These are phyloP conservation scores for Globisporangium alternatum DNA, from an alignment of 352 stramenopile species.

Conservation along the genomic window DNA sequence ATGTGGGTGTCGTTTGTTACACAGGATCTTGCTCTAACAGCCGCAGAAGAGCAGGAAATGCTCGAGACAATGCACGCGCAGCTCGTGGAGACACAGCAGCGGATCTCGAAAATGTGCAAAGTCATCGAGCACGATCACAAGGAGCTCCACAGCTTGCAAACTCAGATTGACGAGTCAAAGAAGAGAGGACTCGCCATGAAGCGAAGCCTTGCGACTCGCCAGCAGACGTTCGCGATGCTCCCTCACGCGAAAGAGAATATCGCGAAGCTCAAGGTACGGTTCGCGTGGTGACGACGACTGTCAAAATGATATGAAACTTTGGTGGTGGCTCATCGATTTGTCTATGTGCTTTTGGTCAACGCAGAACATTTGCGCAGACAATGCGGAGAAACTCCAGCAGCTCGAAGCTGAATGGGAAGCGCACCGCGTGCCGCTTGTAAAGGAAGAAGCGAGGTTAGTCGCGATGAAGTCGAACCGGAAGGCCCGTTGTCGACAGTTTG, in stretches of 20 bases:
- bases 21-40: conserved; percentile 2
- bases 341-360: not conserved
- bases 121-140: conserved; percentile 34
- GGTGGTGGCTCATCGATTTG: not conserved
- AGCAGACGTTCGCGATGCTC: conserved; percentile 61
- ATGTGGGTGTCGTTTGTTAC: not conserved
- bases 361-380: conserved; percentile 53
- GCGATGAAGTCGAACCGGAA: conserved; percentile 51
- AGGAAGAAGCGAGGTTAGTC: conserved; percentile 43
- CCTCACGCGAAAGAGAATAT: conserved; percentile 68
- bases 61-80: conserved; percentile 34
- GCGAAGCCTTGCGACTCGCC: conserved; percentile 42
- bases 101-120: conserved; percentile 39
- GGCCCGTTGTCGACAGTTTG: conserved; percentile 47
- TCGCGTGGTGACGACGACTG: not conserved
- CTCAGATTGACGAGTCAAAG: conserved; percentile 35
- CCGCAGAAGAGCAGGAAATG: conserved; percentile 18
- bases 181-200: conserved; percentile 31
- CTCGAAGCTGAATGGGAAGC: conserved; percentile 54
- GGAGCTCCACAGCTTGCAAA: conserved; percentile 26
- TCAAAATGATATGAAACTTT: not conserved
- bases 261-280: conserved; percentile 49
- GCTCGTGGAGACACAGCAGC: conserved; percentile 29
- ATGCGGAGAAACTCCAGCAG: conserved; percentile 43
- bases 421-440: conserved; percentile 39